Evolutionary conservation across 768 basidiomycete genomes (phyloP), one percentile per base, ranked within the genome.

Genomic region (button mushroom (Agaricus bisporus)): DNA sequence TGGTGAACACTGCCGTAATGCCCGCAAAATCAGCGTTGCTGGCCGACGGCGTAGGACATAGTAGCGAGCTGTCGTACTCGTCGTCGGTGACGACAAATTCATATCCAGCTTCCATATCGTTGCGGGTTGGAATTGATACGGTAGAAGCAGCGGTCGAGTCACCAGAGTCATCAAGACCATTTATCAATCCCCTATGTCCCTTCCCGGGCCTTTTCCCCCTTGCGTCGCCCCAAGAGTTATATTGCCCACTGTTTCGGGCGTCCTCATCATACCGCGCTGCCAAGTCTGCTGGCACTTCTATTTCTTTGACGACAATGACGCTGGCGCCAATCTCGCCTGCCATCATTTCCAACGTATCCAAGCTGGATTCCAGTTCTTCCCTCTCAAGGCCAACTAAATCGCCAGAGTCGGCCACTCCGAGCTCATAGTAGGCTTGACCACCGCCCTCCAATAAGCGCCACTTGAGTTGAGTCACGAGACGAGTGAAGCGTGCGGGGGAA

Each of bases 391-490:
- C 95, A 48, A 97, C 78, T 26, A 97, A 82, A 4, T 83, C 80
- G 1, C 95, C 95, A 1, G 88, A 87, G 65, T 98, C 95, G 20
- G 88, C 85, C 0, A 98, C 87, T 1, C 82, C 83, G 10, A 86
- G 76, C 57, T 93, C 91, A 57, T 93, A 93, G 64, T 88, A 85
- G 0, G 91, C 90, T 61, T 85, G 83, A 0, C 89, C 89, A 1
- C 86, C 83, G 14, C 91, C 91, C 64, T 93, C 87, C 45, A 89
- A 79, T 8, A 94, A 77, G 2, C 95, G 81, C 94, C 95, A 98
- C 64, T 95, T 94, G 68, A 97, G 82, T 70, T 98, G 95, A 0
- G 95, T 98, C 51, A 93, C 89, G 18, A 98, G 85, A 56, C 86
- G 82, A 3, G 81, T 78, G 60, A 91, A 91, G 44, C 90, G 88